Base-by-base conservation (phyloP, 257 asterid species). In the Marsdenia floribunda region DNA sequence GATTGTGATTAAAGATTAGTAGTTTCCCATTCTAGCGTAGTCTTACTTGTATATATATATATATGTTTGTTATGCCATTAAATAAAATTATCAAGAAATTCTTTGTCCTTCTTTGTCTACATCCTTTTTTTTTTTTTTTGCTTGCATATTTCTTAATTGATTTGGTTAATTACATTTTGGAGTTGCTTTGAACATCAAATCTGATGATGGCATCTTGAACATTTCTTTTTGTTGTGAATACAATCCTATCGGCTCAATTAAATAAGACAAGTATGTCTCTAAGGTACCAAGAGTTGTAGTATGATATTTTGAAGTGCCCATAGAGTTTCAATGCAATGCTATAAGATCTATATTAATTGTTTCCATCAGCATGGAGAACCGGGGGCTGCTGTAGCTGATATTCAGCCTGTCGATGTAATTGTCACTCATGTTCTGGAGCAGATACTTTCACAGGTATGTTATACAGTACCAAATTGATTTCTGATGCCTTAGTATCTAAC, bases 351-450 rank as follows among this genome's bases (percentile, higher is more conserved):
- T 6, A 5, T 14, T 74, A 38, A 66, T 72, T 65, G 49, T 82
- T 77, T 80, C 73, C 82, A 78, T 71, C 91, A 94, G 99, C 99
- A 94, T 82, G 99, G 96, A 71, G 99, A 94, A 83, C 90, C 96
- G 71, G 98, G 99, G 71, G 99, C 97, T 85, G 99, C 97, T 75
- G 96, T 94, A 80, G 96, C 97, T 81, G 99, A 92, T 79, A 79
- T 89, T 72, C 91, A 94, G 84, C 89, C 90, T 38, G 96, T 92
- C 64, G 99, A 94, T 82, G 86, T 90, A 80, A 86, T 94, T 68
- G 97, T 94, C 73, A 85, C 98, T 76, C 99, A 92, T 86, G 97
- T 94, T 78, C 81, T 94, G 81, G 84, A 81, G 77, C 97, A 90
- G 90, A 90, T 94, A 80, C 77, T 94, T 78, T 90, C 96, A 63